phyloP scores from a whole-genome alignment of 208 protist species.

The Acanthamoeba healyi region DNA sequence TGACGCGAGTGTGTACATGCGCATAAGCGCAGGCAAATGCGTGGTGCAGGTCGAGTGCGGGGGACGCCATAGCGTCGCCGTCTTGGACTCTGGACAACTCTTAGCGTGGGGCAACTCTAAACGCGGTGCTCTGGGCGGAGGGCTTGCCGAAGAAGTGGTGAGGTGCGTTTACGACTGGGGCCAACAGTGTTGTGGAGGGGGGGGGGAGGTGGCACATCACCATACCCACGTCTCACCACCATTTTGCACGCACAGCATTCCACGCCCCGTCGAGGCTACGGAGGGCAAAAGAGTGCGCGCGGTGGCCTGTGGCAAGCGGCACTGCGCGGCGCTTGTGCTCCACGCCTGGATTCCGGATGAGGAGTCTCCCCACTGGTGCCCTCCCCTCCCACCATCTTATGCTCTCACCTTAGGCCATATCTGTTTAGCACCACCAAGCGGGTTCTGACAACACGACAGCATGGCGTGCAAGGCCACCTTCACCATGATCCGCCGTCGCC shows the following conservation, averaged over 20 bases:
- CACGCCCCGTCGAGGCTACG: neutral
- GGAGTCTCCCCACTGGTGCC: conserved; percentile 26
- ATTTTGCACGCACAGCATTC: neutral
- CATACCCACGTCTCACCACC: too few species aligned
- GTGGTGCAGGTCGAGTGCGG: conserved; percentile 25
- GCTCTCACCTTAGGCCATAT: too few species aligned
- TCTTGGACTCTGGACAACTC: neutral
- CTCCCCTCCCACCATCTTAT: neutral
- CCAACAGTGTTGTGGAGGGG: too few species aligned
- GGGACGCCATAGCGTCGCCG: neutral
- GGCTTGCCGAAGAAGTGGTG: neutral
- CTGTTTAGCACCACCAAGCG: too few species aligned
- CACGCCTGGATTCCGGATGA: conserved; percentile 52
- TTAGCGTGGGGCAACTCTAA: neutral
- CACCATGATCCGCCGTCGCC: conserved; percentile 41
- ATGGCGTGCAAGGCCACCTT: conserved; percentile 55
- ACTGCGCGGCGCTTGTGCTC: neutral
- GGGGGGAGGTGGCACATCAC: too few species aligned
- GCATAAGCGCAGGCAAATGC: neutral
- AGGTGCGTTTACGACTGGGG: too few species aligned
- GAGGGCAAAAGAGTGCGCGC: neutral
- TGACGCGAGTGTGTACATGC: neutral
- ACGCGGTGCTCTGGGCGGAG: neutral
- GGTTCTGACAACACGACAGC: too few species aligned
- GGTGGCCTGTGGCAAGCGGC: conserved; percentile 21